Evolutionary conservation across 2,329 filamentous ascomycete species (phyloP).

Genomic region (Trichocomaceae sp.): DNA sequence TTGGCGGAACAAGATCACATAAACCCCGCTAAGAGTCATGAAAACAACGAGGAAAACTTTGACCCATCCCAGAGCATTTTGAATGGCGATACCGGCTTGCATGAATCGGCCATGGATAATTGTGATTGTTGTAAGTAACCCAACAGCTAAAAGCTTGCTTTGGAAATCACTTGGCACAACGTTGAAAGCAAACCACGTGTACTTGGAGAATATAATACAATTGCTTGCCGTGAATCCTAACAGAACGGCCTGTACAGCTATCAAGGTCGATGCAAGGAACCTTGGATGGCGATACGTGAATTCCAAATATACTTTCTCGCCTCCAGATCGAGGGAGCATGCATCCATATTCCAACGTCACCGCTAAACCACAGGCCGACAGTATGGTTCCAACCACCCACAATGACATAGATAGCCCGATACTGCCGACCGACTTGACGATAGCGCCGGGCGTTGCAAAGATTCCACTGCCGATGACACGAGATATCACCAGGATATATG

Average conservation of each 20-base stretch:
- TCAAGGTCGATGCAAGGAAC: constrained; percentile 57
- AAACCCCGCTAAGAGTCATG: constrained; percentile 56
- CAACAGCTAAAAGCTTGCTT: constrained; percentile 52
- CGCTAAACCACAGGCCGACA: constrained; percentile 56
- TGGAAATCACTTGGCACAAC: constrained; percentile 45
- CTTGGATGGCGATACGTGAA: constrained; percentile 59
- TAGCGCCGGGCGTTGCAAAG: constrained; percentile 64
- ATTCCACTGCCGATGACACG: constrained; percentile 65
- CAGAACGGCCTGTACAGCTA: constrained; percentile 58
- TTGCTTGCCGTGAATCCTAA: constrained; percentile 64
- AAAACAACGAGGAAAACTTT: constrained; percentile 56
- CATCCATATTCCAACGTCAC: constrained; percentile 62
- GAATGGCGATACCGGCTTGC: constrained; percentile 51
- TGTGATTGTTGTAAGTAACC: constrained; percentile 51
- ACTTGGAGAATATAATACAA: constrained; percentile 63
- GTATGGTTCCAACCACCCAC: constrained; percentile 57
- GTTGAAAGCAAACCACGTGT: constrained; percentile 54
- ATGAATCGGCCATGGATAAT: constrained; percentile 55
- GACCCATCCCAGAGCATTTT: constrained; percentile 57
- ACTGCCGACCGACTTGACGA: constrained; percentile 60
- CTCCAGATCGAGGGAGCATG: constrained; percentile 64
- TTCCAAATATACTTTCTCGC: constrained; percentile 65
- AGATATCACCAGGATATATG: constrained; percentile 62
- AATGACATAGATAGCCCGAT: constrained; percentile 56
- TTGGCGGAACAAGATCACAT: constrained; percentile 48